Evolutionary conservation across 345 rosid genomes (phyloP), one percentile per base, ranked within the genome.

Genomic region (Syzygium oleosum): DNA sequence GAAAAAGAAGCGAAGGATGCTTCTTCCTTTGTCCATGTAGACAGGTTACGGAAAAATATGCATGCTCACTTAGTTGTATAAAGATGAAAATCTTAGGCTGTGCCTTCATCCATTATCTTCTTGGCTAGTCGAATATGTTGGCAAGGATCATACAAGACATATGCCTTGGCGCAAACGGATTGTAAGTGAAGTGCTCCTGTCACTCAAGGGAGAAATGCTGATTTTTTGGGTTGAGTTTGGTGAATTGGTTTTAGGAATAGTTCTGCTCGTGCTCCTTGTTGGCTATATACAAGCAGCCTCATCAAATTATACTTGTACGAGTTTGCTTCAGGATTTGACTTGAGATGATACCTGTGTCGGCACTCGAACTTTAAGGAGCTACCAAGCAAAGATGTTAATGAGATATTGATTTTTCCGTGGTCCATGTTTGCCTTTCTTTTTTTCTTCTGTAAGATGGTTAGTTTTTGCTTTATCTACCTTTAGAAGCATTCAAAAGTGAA

Each of bases 1-100:
- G 94, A 98, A 94, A 88, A 96, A 94, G 96, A 98, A 94, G 90
- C 93, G 98, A 89, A 93, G 99, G 92, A 96, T 97, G 99, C 98
- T 98, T 91, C 99, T 98, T 89, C 99, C 99, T 27, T 91, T 98
- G 88, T 98, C 99, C 51, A 95, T 98, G 99, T 98, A 92, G 91
- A 38, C 49, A 31, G 43, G 86, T 85, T 19, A 53, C 0, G 51
- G 49, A 54, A 85, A 54, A 34, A 85, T 21, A n/a, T 31, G n/a
- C 43, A 31, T 31, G 12, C 56, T 43, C 43, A 53, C 38, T 84
- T 84, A 52, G 65, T 12, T 54, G 58, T 85, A 58, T 85, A 85
- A 54, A 85, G 51, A n/a, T 73, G 49, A 38, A 73, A 73, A 34
- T 73, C 80, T 41, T 34, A 25, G 73, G 80, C 80, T 21, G 25